Evolutionary conservation across 2,329 filamentous ascomycete species (phyloP).

Genomic region (Corynespora cassiicola): DNA sequence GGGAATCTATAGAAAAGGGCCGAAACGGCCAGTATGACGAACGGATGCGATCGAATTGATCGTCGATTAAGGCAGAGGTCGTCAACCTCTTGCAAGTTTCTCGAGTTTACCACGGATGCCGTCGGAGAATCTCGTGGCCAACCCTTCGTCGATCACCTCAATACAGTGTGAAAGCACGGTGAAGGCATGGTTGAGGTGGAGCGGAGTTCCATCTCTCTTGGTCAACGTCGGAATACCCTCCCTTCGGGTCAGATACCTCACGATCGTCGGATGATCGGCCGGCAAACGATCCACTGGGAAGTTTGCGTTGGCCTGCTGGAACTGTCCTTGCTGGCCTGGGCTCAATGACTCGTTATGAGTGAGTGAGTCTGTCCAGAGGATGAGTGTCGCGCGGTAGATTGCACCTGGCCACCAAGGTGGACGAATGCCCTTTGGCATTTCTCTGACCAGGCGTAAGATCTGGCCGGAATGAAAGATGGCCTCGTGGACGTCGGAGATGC

Average conservation of each 20-base stretch:
- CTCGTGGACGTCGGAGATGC: slow-evolving; percentile 69
- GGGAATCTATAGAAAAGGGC: slow-evolving; percentile 21
- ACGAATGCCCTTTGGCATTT: slow-evolving; percentile 65
- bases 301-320: slow-evolving; percentile 40
- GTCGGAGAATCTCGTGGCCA: slow-evolving; percentile 60
- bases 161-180: slow-evolving; percentile 59
- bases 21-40: slow-evolving; percentile 8
- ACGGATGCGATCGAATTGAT: slow-evolving; percentile 1
- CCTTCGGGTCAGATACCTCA: slow-evolving; percentile 59
- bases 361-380: slow-evolving; percentile 60
- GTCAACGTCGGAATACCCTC: slow-evolving; percentile 61
- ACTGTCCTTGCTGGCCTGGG: slow-evolving; percentile 43
- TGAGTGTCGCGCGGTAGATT: slow-evolving; percentile 65
- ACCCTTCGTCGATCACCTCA: slow-evolving; percentile 60
- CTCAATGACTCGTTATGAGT: slow-evolving; percentile 54
- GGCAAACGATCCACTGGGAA: slow-evolving; percentile 60
- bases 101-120: slow-evolving; percentile 62
- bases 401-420: slow-evolving; percentile 76
- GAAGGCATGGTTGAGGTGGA: slow-evolving; percentile 56
- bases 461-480: slow-evolving; percentile 73
- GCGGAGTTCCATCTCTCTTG: slow-evolving; percentile 56
- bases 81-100: slow-evolving; percentile 45
- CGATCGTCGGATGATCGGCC: slow-evolving; percentile 58
- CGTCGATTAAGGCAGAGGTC: slow-evolving; percentile 3
- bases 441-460: slow-evolving; percentile 65